Percentiles rank a stretch among this genome's conserved stretches.
Conservation (phyloP, 305 asterid species). For the Fraxinus albicans region DNA sequence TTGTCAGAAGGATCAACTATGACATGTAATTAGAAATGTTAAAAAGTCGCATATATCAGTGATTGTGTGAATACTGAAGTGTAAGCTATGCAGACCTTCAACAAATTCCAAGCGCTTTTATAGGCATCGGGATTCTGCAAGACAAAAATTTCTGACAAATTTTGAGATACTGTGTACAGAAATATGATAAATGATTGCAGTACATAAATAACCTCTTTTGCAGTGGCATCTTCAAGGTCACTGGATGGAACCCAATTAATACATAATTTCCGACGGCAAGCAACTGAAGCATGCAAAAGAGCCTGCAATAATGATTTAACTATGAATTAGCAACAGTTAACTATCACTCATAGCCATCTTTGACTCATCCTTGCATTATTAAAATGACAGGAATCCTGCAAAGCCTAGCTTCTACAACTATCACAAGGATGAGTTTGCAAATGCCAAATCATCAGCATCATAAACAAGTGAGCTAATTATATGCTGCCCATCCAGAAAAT, state of each 20-base stretch:
- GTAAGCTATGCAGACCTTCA: conserved; percentile 56
- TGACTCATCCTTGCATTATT: not conserved
- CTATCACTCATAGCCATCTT: not conserved
- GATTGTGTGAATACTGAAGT: not conserved
- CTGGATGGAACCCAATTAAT: conserved; percentile 87
- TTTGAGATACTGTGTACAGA: conserved; percentile 29
- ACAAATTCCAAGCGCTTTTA: conserved; percentile 71
- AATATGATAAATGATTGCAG: conserved; percentile 14
- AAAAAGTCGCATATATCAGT: not conserved
- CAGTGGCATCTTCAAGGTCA: conserved; percentile 82
- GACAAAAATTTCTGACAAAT: conserved; percentile 15
- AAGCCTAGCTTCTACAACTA: not conserved
- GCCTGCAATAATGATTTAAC: conserved; percentile 55
- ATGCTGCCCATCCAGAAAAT: not conserved
- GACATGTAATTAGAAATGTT: conserved; percentile 5
- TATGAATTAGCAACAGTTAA: not conserved
- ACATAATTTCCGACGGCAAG: conserved; percentile 66
- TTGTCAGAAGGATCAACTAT: conserved; percentile 18
- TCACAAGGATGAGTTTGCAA: not conserved
- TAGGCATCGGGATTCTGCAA: conserved; percentile 73
- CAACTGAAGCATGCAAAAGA: conserved; percentile 91
- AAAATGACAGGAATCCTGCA: not conserved
- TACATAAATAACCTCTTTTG: conserved; percentile 53
- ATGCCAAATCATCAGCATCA: not conserved
- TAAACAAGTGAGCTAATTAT: not conserved